Evolutionary conservation across 805 yeast species (phyloP).

Genomic region (Priceomyces fermenticarens): DNA sequence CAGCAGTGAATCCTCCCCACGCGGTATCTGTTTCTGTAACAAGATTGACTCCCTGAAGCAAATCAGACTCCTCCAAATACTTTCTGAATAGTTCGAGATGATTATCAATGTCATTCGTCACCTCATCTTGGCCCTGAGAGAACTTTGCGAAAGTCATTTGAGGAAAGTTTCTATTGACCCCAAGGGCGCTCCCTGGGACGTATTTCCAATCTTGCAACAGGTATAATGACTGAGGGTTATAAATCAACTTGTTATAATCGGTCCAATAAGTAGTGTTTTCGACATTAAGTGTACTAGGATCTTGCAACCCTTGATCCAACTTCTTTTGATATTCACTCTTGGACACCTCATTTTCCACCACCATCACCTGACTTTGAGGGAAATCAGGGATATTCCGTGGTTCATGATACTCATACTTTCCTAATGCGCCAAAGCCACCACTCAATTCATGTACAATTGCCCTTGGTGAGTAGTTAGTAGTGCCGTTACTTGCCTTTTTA

Average conservation of each 20-base stretch:
- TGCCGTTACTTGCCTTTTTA: slow-evolving; percentile 16
- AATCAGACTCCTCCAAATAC: slow-evolving; percentile 73
- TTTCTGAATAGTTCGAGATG: slow-evolving; percentile 55
- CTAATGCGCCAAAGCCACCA: slow-evolving; percentile 73
- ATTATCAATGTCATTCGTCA: slow-evolving; percentile 29
- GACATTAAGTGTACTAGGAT: slow-evolving; percentile 25
- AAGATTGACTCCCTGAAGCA: slow-evolving; percentile 66
- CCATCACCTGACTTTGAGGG: slow-evolving; percentile 15
- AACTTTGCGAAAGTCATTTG: slow-evolving; percentile 43
- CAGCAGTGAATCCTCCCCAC: slow-evolving; percentile 77
- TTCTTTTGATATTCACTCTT: slow-evolving; percentile 63
- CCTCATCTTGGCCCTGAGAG: slow-evolving; percentile 62
- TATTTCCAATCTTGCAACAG: slow-evolving; percentile 60
- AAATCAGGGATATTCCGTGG: slow-evolving; percentile 1
- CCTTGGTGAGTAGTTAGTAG: slow-evolving; percentile 70
- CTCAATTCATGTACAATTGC: slow-evolving; percentile 75
- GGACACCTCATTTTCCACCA: slow-evolving; percentile 33
- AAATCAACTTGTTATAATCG: slow-evolving; percentile 68
- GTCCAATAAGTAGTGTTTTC: slow-evolving; percentile 68
- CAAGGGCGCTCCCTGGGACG: slow-evolving; percentile 7
- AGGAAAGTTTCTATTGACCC: slow-evolving; percentile 26
- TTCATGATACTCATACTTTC: slow-evolving; percentile 48
- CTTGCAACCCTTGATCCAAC: slow-evolving; percentile 47
- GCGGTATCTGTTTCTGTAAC: slow-evolving; percentile 70
- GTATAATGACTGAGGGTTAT: slow-evolving; percentile 58